Evolutionary conservation across 1,284 basidiomycete species (phyloP), one percentile per base, ranked within the genome.

Genomic region (Ustilago crameri): DNA sequence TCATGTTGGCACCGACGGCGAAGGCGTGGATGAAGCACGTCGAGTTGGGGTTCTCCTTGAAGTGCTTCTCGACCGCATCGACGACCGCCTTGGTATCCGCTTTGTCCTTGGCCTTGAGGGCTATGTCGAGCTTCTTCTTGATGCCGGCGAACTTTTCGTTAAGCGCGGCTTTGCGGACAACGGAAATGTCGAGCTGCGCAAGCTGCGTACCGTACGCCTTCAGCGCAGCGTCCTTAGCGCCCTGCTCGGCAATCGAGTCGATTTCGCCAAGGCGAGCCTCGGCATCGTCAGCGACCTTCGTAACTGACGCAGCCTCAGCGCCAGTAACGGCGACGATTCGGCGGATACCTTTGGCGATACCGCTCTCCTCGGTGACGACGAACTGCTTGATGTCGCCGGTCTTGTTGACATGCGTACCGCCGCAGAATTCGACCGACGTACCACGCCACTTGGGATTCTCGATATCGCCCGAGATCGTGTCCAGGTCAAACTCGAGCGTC

Each of bases 351-450:
- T 98, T 98, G 27, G 95, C 96, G 75, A 98, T 98, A 46, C 95
- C 95, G 8, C 91, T 91, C 84, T 98, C 96, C 82, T 98, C 95
- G 26, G 89, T 90, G 71, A 99, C 91, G 51, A 96, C 90, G 82
- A 99, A 91, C 81, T 93, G 90, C 84, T 94, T 93, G 87, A 99
- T 98, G 75, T 95, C 93, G 24, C 94, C 93, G 0, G 95, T 98
- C 85, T 91, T 92, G 26, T 89, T 88, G 54, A 98, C 96, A 83
- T 99, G 95, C 0, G 96, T 98, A 84, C 95, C 95, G 85, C 95
- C 95, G 84, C 95, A 98, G 83, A 98, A 96, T 85, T 98, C 96
- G 74, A 96, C 89, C 84, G 92, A 94, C 9, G 95, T 96, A 24
- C 85, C 85, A 44, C 91, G 86, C 95, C 95, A 99, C 85, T 91